Evolutionary conservation across 2,329 filamentous ascomycete genomes (phyloP).

Genomic region (Claviceps sp.): DNA sequence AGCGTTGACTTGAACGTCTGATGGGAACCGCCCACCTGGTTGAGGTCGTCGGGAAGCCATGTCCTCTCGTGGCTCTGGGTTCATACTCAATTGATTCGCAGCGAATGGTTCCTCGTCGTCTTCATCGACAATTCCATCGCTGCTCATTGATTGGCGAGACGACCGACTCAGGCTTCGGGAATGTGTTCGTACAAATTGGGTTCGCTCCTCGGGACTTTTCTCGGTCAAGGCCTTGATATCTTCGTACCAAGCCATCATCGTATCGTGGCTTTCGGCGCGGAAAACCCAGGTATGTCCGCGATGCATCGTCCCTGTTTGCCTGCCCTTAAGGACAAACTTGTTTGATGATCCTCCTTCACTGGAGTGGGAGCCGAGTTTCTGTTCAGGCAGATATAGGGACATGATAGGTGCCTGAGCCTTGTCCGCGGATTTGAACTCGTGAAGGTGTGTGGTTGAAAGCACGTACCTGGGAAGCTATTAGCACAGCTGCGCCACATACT

Average conservation of each 20-base stretch:
- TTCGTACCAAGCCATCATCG: constrained; percentile 94
- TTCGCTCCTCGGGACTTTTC: constrained; percentile 75
- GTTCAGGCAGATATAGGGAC: constrained; percentile 89
- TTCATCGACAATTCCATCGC: constrained; percentile 67
- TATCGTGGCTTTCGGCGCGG: constrained; percentile 65
- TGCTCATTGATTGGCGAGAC: constrained; percentile 50
- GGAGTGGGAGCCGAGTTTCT: constrained; percentile 89
- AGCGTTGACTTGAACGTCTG: constrained; percentile 73
- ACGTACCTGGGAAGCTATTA: constrained; percentile 57
- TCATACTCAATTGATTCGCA: constrained; percentile 30
- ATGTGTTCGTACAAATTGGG: constrained; percentile 73
- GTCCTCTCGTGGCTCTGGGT: constrained; percentile 35
- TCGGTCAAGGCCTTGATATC: constrained; percentile 86
- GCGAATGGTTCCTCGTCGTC: constrained; percentile 53
- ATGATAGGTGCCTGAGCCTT: constrained; percentile 85
- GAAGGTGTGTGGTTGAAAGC: constrained; percentile 86
- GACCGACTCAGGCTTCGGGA: constrained; percentile 62
- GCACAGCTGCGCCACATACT: neutral
- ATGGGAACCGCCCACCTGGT: constrained; percentile 94
- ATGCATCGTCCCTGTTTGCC: constrained; percentile 86
- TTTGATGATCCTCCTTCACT: constrained; percentile 71
- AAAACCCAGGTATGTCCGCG: constrained; percentile 65
- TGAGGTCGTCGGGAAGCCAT: constrained; percentile 53
- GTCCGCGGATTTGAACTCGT: constrained; percentile 98
- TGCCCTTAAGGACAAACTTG: constrained; percentile 96